A percentile compares a stretch with the other conserved stretches of the same genome.
Conservation (phyloP, 805 yeast genomes). For the Ogataea salicorniae region DNA sequence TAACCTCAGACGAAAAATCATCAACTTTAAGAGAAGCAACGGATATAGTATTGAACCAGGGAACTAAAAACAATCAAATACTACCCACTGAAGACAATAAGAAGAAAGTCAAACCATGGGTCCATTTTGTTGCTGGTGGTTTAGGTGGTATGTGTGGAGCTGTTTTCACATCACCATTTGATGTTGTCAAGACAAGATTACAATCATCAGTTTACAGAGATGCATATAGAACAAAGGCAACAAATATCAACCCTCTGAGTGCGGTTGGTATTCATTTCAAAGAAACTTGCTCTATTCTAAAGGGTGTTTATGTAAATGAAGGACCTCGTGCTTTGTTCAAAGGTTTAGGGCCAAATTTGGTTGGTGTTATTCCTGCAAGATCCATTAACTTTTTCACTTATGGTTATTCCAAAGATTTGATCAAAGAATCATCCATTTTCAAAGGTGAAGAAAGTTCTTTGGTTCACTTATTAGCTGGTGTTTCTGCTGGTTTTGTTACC, state of each 20-base stretch:
- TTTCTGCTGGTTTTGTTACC: conserved; percentile 88
- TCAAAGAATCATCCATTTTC: conserved; percentile 56
- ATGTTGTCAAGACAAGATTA: conserved; percentile 90
- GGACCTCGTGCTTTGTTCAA: conserved; percentile 85
- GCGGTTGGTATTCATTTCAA: conserved; percentile 57
- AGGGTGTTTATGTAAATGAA: conserved; percentile 64
- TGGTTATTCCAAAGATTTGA: conserved; percentile 81
- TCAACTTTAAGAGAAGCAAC: conserved; percentile 39
- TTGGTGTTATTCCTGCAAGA: conserved; percentile 97
- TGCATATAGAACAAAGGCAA: conserved; percentile 38
- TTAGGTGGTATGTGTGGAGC: conserved; percentile 99
- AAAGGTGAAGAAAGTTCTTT: conserved; percentile 75
- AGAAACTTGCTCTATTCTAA: conserved; percentile 74
- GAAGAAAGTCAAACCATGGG: conserved; percentile 48
- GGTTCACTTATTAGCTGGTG: conserved; percentile 82
- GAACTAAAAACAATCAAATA: background rate
- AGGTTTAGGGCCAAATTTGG: conserved; percentile 94
- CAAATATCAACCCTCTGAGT: conserved; percentile 25
- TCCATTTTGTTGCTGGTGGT: conserved; percentile 87
- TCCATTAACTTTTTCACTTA: conserved; percentile 95
- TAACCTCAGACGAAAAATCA: conserved; percentile 70
- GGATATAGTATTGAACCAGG: conserved; percentile 20
- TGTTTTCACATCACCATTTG: conserved; percentile 87
- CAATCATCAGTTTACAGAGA: conserved; percentile 80
- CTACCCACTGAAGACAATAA: conserved; percentile 1